Evolutionary conservation across 2,329 filamentous ascomycete genomes (phyloP).

Genomic region (Boeremia lycopersici): DNA sequence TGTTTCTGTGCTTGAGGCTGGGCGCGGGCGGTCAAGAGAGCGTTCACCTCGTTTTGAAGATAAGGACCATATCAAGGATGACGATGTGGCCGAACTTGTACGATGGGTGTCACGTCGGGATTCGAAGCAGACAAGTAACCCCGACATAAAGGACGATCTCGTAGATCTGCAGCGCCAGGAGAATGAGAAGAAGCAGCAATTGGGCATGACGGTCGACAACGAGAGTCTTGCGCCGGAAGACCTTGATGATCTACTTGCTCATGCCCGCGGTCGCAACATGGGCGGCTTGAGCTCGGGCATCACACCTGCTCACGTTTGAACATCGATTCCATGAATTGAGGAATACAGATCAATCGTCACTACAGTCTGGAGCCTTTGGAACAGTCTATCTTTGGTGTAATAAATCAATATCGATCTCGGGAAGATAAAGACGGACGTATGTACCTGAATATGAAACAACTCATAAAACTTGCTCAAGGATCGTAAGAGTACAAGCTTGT

Average conservation of each 20-base stretch:
- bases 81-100: conserved; percentile 19
- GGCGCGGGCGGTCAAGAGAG: conserved; percentile 8
- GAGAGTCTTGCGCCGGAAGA: conserved; percentile 20
- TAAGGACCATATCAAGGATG: background rate
- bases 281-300: conserved; percentile 2
- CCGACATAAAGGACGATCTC: conserved; percentile 1
- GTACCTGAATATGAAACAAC: background rate
- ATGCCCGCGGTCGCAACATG: conserved; percentile 3
- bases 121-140: conserved; percentile 8
- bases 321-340: background rate
- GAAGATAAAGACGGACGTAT: background rate
- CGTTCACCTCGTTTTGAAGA: conserved; percentile 6
- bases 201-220: conserved; percentile 27
- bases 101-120: conserved; percentile 15
- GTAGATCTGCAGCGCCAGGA: conserved; percentile 11
- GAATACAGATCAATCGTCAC: background rate
- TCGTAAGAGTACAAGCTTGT: background rate
- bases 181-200: conserved; percentile 20
- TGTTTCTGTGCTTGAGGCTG: conserved; percentile 4
- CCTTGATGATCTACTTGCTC: conserved; percentile 16
- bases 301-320: conserved; percentile 8
- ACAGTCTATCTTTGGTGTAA: background rate
- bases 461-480: background rate
- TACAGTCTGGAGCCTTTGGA: background rate
- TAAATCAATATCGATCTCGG: background rate